phyloP scores from a whole-genome alignment of 371 early-diverging fungal genomes.

The Blakeslea trispora region DNA sequence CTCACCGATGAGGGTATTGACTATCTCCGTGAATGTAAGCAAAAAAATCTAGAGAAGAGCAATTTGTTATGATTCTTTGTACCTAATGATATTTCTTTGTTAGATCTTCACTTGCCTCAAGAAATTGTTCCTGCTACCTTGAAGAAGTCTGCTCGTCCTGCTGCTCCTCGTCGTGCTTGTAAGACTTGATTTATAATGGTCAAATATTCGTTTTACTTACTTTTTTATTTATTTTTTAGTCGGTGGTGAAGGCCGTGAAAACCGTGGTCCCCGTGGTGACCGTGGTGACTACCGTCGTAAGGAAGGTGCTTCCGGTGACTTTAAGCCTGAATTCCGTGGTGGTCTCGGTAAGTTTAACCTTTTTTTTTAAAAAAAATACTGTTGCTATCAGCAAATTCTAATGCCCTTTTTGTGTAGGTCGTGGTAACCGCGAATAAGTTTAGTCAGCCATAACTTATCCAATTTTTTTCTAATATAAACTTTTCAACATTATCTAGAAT shows the following conservation, averaged over 20 bases:
- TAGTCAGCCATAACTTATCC: slow-evolving; percentile 1
- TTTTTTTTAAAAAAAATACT: neutral
- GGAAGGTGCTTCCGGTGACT: slow-evolving; percentile 92
- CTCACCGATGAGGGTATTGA: slow-evolving; percentile 98
- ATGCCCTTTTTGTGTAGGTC: slow-evolving; percentile 29
- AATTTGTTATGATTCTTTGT: too few species aligned
- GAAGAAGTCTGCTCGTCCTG: slow-evolving; percentile 87
- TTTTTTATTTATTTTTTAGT: slow-evolving; percentile 16
- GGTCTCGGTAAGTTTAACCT: slow-evolving; percentile 64
- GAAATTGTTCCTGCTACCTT: slow-evolving; percentile 97
- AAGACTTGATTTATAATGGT: slow-evolving; percentile 30
- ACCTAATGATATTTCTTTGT: too few species aligned
- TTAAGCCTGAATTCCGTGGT: slow-evolving; percentile 95
- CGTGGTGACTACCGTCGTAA: slow-evolving; percentile 92
- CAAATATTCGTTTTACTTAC: neutral
- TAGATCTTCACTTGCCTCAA: slow-evolving; percentile 92
- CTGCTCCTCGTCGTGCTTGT: slow-evolving; percentile 72
- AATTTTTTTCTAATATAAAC: neutral
- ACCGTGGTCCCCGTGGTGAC: slow-evolving; percentile 69
- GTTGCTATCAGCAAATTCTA: too few species aligned
- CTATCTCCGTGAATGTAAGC: slow-evolving; percentile 89
- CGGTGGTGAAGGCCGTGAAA: slow-evolving; percentile 53
- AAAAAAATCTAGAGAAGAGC: neutral
- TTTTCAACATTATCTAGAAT: neutral
- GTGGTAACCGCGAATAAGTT: slow-evolving; percentile 53